A percentile compares a stretch with the other conserved stretches of the same genome.
phyloP scores from a whole-genome alignment of 208 protist species.

The Trypanosomatidae sp. region DNA sequence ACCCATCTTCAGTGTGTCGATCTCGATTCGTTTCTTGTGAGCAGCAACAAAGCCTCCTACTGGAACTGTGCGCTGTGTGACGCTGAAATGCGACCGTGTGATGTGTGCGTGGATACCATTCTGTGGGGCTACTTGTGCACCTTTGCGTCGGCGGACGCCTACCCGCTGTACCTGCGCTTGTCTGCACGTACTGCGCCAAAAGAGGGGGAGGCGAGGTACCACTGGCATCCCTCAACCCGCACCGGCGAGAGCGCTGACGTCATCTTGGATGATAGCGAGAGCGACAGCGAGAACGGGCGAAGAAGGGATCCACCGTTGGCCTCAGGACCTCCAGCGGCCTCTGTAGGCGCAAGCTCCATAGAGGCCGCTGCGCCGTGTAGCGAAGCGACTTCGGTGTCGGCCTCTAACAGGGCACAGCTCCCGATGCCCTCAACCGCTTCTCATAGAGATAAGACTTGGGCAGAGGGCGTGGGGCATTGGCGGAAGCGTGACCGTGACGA shows the following conservation, averaged over 20 bases:
- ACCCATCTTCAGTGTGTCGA: constrained; percentile 84
- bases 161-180: constrained; percentile 37
- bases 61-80: constrained; percentile 90
- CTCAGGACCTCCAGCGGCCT: not conserved
- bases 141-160: constrained; percentile 5
- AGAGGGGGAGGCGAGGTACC: constrained; percentile 13
- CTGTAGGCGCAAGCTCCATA: not conserved
- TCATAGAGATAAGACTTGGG: not conserved
- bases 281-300: constrained; percentile 6
- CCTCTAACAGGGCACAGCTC: not conserved
- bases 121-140: constrained; percentile 55
- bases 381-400: not conserved
- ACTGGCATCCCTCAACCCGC: constrained; percentile 36
- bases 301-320: not conserved
- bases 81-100: constrained; percentile 42
- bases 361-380: not conserved
- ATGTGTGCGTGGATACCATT: constrained; percentile 68
- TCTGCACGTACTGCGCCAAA: constrained; percentile 13
- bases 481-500: constrained; percentile 23
- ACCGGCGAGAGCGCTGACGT: constrained; percentile 26
- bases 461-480: not conserved
- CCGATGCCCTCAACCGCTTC: not conserved
- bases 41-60: constrained; percentile 66
- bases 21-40: constrained; percentile 58
- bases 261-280: constrained; percentile 28